Conservation (phyloP, 2,329 filamentous ascomycete genomes). For the Trichoderma polysporum region DNA sequence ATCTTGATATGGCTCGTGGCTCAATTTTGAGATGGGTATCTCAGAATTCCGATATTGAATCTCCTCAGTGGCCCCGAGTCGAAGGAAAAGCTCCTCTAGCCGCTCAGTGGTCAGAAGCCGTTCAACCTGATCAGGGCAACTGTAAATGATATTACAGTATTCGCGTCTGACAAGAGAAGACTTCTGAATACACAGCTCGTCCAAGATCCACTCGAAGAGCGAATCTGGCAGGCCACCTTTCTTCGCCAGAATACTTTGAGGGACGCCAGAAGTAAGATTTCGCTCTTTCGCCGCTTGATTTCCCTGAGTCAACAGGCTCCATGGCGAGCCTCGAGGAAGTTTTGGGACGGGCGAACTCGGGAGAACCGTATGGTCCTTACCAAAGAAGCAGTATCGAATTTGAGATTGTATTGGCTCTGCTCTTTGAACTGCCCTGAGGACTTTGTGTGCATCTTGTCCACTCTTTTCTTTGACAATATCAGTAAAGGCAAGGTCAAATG, state of each 20-base stretch:
- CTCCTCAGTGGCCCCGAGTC: slow-evolving; percentile 56
- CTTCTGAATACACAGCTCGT: slow-evolving; percentile 57
- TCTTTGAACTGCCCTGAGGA: slow-evolving; percentile 51
- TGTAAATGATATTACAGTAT: slow-evolving; percentile 57
- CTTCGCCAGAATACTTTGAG: slow-evolving; percentile 48
- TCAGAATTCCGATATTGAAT: slow-evolving; percentile 35
- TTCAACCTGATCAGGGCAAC: slow-evolving; percentile 44
- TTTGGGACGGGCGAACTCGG: slow-evolving; percentile 31
- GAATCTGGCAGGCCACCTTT: slow-evolving; percentile 55
- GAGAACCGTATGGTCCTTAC: slow-evolving; percentile 32
- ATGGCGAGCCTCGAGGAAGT: slow-evolving; percentile 40
- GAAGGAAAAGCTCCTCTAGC: slow-evolving; percentile 55
- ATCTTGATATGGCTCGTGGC: slow-evolving; percentile 33
- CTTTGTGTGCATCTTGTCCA: slow-evolving; percentile 47
- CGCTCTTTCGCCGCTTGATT: slow-evolving; percentile 49
- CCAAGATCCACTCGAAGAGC: slow-evolving; percentile 64
- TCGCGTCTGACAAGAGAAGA: slow-evolving; percentile 57
- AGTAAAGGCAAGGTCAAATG: slow-evolving; percentile 27
- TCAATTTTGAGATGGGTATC: slow-evolving; percentile 26
- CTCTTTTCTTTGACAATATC: slow-evolving; percentile 38
- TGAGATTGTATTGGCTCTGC: slow-evolving; percentile 41
- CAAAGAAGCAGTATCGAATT: slow-evolving; percentile 53
- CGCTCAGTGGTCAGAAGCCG: slow-evolving; percentile 46
- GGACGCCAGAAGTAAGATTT: slow-evolving; percentile 61
- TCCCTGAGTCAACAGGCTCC: slow-evolving; percentile 50